phyloP scores from a whole-genome alignment of 2,329 filamentous ascomycete species.

The Pseudopithomyces chartarum region DNA sequence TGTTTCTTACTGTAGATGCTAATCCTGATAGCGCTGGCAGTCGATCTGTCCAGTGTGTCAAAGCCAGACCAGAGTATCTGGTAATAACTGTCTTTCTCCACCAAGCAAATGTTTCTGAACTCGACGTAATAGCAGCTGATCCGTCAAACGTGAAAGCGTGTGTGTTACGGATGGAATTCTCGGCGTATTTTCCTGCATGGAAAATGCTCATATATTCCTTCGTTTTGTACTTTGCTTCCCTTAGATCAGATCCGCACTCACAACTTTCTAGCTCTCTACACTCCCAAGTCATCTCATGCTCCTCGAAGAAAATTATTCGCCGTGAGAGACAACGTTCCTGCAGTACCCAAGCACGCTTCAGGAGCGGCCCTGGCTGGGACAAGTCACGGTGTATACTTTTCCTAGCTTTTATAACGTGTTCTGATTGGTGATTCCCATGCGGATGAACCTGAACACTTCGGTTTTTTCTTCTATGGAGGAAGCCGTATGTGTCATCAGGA shows the following conservation, averaged over 20 bases:
- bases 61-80: not conserved
- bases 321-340: not conserved
- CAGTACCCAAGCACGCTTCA: not conserved
- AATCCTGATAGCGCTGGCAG: not conserved
- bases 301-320: not conserved
- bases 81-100: not conserved
- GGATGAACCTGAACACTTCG: not conserved
- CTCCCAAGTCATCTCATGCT: not conserved
- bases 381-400: not conserved
- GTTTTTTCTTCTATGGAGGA: not conserved
- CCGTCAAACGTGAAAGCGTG: not conserved
- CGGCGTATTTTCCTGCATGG: too few species aligned
- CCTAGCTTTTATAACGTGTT: not conserved
- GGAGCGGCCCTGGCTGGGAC: not conserved
- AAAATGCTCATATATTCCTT: too few species aligned
- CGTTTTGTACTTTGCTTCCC: not conserved
- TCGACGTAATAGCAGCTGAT: too few species aligned
- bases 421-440: not conserved
- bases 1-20: not conserved
- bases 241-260: slow-evolving; percentile 1
- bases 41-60: not conserved
- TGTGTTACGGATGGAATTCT: not conserved
- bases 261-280: not conserved
- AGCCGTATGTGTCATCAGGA: not conserved
- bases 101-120: not conserved